Evolutionary conservation across 768 basidiomycete species (phyloP).

Genomic region (Tephrocybe sp.): DNA sequence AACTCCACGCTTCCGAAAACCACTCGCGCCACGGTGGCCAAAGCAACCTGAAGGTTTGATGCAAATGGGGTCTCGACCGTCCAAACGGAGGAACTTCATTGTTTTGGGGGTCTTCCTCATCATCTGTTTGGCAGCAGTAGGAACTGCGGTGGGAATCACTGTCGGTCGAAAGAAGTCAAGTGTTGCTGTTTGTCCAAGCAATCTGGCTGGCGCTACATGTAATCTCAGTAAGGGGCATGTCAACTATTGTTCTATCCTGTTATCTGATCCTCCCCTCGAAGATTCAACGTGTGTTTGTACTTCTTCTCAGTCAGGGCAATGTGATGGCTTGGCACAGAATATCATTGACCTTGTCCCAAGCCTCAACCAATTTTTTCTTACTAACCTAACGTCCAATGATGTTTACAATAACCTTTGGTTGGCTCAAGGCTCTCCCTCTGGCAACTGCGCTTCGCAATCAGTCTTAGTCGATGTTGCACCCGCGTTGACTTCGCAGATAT

Average conservation of each 20-base stretch:
- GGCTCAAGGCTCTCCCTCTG: conserved; percentile 39
- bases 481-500: conserved; percentile 31
- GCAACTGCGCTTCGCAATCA: conserved; percentile 50
- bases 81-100: conserved; percentile 22
- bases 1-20: not conserved
- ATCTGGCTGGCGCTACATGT: conserved; percentile 49
- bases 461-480: conserved; percentile 52
- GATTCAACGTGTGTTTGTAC: conserved; percentile 65
- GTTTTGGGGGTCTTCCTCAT: conserved; percentile 30
- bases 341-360: conserved; percentile 47
- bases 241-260: not conserved
- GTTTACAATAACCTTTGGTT: conserved; percentile 51
- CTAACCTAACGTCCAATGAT: conserved; percentile 40
- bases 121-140: conserved; percentile 38
- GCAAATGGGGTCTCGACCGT: not conserved
- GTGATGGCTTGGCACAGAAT: conserved; percentile 51
- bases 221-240: conserved; percentile 45
- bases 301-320: conserved; percentile 36
- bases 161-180: conserved; percentile 26
- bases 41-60: not conserved
- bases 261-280: conserved; percentile 21
- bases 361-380: conserved; percentile 44
- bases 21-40: not conserved
- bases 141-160: conserved; percentile 43
- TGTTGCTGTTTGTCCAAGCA: conserved; percentile 33